Conservation (phyloP, 345 rosid genomes). For the Salix caprea region DNA sequence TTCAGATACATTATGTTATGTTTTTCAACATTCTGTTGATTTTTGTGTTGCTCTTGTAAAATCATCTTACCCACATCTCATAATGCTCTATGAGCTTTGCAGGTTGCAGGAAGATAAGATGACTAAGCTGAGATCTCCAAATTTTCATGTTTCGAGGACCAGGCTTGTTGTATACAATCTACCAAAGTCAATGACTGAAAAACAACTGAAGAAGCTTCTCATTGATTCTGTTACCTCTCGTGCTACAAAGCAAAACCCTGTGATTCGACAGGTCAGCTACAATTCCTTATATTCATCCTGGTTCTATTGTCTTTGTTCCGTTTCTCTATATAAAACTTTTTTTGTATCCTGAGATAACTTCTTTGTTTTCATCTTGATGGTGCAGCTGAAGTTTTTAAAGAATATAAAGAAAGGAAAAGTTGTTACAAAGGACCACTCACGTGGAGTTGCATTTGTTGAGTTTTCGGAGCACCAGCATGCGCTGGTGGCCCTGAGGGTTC, state of each 20-base stretch:
- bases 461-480: constrained; percentile 84
- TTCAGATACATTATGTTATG: not conserved
- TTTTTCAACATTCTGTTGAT: not conserved
- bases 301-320: not conserved
- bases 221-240: constrained; percentile 74
- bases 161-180: constrained; percentile 78
- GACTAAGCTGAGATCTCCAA: constrained; percentile 85
- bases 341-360: not conserved
- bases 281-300: not conserved
- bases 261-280: constrained; percentile 66
- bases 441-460: constrained; percentile 87
- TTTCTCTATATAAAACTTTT: not conserved
- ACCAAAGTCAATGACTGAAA: constrained; percentile 73
- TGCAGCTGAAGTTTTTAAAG: constrained; percentile 74
- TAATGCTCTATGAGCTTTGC: constrained; percentile 21
- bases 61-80: not conserved
- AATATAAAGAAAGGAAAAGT: constrained; percentile 60
- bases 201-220: constrained; percentile 60
- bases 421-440: constrained; percentile 60
- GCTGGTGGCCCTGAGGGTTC: constrained; percentile 86
- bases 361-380: not conserved
- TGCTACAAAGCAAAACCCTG: constrained; percentile 86
- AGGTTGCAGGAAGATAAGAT: constrained; percentile 82
- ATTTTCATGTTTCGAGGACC: constrained; percentile 82
- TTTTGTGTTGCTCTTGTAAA: not conserved